phyloP scores from a whole-genome alignment of 2,329 filamentous ascomycete species.

The Colletotrichum karsti region DNA sequence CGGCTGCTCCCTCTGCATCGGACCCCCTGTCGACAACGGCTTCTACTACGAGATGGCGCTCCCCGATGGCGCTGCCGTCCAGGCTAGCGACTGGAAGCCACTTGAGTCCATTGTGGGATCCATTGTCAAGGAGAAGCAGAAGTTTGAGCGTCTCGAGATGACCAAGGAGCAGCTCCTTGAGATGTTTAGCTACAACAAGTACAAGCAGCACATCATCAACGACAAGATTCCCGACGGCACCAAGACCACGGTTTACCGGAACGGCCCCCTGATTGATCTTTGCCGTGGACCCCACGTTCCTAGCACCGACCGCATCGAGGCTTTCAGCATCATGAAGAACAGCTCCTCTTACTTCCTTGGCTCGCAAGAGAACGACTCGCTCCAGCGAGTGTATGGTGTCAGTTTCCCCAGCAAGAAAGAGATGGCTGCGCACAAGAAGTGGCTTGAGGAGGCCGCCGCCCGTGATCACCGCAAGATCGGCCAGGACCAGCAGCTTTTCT shows the following conservation, averaged over 20 bases:
- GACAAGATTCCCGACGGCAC: slow-evolving; percentile 90
- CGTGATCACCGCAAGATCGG: slow-evolving; percentile 94
- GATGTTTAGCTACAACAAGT: slow-evolving; percentile 93
- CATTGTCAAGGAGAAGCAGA: slow-evolving; percentile 96
- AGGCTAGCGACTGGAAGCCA: slow-evolving; percentile 82
- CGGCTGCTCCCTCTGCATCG: slow-evolving; percentile 91
- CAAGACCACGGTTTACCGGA: slow-evolving; percentile 92
- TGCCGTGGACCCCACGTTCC: slow-evolving; percentile 96
- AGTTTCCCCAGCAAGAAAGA: slow-evolving; percentile 96
- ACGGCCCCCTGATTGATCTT: slow-evolving; percentile 92
- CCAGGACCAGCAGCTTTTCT: slow-evolving; percentile 95
- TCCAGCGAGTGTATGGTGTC: slow-evolving; percentile 96
- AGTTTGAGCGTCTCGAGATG: slow-evolving; percentile 88
- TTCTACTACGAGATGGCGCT: slow-evolving; percentile 87
- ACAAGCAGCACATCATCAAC: slow-evolving; percentile 97
- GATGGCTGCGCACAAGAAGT: slow-evolving; percentile 92
- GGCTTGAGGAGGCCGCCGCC: slow-evolving; percentile 97
- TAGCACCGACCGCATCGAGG: slow-evolving; percentile 84
- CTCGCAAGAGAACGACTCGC: slow-evolving; percentile 90
- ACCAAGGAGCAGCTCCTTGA: slow-evolving; percentile 91
- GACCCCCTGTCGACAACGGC: slow-evolving; percentile 88
- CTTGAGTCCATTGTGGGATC: slow-evolving; percentile 82
- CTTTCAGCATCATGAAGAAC: slow-evolving; percentile 80
- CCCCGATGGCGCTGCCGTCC: slow-evolving; percentile 74
- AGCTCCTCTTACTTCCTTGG: slow-evolving; percentile 88